Base-by-base conservation (phyloP, 2,329 filamentous ascomycete species). In the Cytospora chrysosperma region DNA sequence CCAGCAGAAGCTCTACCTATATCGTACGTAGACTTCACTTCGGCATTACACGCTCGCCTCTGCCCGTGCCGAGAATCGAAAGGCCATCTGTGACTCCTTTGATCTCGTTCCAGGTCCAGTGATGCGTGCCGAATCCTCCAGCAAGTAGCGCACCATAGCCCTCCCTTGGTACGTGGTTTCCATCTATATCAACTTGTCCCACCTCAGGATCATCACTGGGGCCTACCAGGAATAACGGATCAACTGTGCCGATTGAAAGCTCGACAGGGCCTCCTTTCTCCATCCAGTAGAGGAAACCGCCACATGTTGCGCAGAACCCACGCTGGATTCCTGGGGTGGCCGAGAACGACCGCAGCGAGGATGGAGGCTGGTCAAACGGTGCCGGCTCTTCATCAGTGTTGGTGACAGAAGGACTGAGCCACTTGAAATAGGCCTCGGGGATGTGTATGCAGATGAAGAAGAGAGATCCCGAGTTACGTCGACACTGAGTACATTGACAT, bases 401-500 rank as follows among this genome's bases (percentile, higher is more conserved):
- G 32, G 49, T n/a, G 21, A 1, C 13, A 21, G 24, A 9, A 27
- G 26, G 17, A 24, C 21, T 28, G 28, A n/a, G 24, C 60, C 60
- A 70, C 4, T 71, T 70, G 70, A 74, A 82, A 2, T 63, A 68
- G 26, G 65, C 70, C 59, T 69, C 53, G 5, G 75, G 75, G 0
- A 82, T 68, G 6, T 61, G 69, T 68, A 83, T 77, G 56, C 75
- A 71, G 61, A 75, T 72, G 65, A 78, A 75, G 68, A 83, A 72
- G 59, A 85, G 75, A 4, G 77, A 70, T 58, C 82, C 82, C 9
- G 80, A 80, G 64, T 79, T 76, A 62, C 81, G 81, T 69, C 83
- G 81, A 72, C 82, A 85, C 70, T 84, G 82, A 8, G 79, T 81
- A 73, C 83, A 85, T 68, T 85, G 82, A 70, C 82, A 86, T 8